Evolutionary conservation across 75 land plant genomes (phyloP), one percentile per base, ranked within the genome.

Genomic region (Pseudotsuga menziesii): DNA sequence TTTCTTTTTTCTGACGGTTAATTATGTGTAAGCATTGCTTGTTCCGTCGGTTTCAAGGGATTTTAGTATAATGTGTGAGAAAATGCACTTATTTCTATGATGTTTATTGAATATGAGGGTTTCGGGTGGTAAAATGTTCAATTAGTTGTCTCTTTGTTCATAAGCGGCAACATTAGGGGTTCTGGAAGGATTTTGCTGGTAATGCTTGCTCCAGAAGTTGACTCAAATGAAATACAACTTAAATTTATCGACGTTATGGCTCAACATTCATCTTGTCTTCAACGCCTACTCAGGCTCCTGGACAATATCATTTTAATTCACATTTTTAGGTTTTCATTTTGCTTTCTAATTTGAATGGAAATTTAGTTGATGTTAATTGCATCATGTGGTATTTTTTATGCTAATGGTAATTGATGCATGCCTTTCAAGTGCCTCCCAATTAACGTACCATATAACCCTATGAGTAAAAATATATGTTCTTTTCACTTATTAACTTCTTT

Each of bases 231-330:
- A 56, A 74, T 61, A 64, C 16, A 74, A 39, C 41, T 67, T n/a
- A 36, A 25, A 55, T 75, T 26, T 64, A 26, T 19, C 20, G 59
- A 27, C 57, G 27, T 79, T 54, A 93, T 93, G 96, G 90, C 96
- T 72, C 95, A 94, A 75, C 92, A 94, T 76, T 93, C 95, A 15
- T 92, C 98, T 64, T 93, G 95, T 17, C 90, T 94, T 58, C 81
- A 94, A 60, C 93, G 98, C 14, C 70, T 94, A 52, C 95, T 94
- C 59, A 94, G 91, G 41, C 79, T 94, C 44, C 76, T 94, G 77
- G 98, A 94, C 86, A 89, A 94, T 94, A 94, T 92, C 96, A 91
- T 82, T 79, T 57, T 22, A 19, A 26, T 71, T 63, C 59, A 7
- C 58, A n/a, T 54, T 79, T 61, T 35, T 29, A 29, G 36, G 58